phyloP scores from a whole-genome alignment of 192 early-diverging fungal species.

The Backusella psychrophila region DNA sequence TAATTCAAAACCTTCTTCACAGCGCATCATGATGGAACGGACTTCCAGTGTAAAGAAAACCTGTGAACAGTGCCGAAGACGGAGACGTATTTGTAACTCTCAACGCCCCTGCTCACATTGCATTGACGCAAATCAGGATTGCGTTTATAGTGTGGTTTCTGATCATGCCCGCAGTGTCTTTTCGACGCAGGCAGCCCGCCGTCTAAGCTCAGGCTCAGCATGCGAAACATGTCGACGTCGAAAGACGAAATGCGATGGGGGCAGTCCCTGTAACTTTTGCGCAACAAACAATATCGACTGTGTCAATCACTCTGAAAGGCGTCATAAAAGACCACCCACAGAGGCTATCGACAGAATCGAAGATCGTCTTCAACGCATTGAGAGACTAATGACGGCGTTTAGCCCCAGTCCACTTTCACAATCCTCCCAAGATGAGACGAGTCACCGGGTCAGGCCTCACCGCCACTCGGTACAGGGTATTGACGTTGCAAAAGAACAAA shows the following conservation, averaged over 20 bases:
- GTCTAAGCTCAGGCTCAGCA: constrained; percentile 33
- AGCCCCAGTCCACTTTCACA: constrained; percentile 27
- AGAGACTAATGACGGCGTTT: constrained; percentile 35
- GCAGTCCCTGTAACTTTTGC: constrained; percentile 33
- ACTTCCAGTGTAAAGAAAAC: constrained; percentile 20
- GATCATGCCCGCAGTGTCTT: constrained; percentile 33
- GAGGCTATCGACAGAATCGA: constrained; percentile 39
- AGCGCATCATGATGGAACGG: constrained; percentile 17
- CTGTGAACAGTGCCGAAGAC: constrained; percentile 31
- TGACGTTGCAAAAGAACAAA: constrained; percentile 33
- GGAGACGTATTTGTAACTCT: constrained; percentile 29
- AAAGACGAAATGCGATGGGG: constrained; percentile 38
- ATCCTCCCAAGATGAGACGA: neutral
- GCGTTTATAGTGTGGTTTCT: constrained; percentile 29
- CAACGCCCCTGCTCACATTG: constrained; percentile 33
- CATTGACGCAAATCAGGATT: constrained; percentile 24
- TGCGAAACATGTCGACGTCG: constrained; percentile 36
- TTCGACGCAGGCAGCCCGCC: constrained; percentile 19
- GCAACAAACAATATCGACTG: constrained; percentile 27
- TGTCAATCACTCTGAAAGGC: constrained; percentile 31
- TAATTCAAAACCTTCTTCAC: constrained; percentile 9
- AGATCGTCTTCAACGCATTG: constrained; percentile 34
- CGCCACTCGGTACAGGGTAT: constrained; percentile 39
- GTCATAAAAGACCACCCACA: constrained; percentile 14
- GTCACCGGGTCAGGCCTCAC: constrained; percentile 18